Percentiles rank a stretch among this genome's conserved stretches.
phyloP scores from a whole-genome alignment of 805 yeast species.

The Candida krabiensis region DNA sequence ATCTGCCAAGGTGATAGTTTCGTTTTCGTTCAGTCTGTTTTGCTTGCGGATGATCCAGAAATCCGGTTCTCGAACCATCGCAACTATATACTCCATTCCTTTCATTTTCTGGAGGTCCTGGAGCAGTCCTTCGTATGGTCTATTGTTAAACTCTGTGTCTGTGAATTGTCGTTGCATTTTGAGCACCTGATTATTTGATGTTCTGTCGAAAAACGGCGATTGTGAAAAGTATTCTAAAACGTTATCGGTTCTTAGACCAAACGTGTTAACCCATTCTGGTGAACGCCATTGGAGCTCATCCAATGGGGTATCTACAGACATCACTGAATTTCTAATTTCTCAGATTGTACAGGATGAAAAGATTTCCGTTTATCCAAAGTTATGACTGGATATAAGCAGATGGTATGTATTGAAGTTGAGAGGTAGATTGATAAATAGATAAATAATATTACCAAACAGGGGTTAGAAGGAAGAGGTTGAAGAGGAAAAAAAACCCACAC shows the following conservation, averaged over 20 bases:
- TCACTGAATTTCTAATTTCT: conserved; percentile 2
- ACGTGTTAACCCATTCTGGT: conserved; percentile 94
- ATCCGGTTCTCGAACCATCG: conserved; percentile 80
- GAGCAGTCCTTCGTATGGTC: conserved; percentile 32
- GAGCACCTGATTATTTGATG: conserved; percentile 90
- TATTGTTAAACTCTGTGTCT: conserved; percentile 38
- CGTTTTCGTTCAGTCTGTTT: conserved; percentile 53
- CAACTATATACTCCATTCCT: conserved; percentile 83
- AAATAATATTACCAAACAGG: too few relatives aligned
- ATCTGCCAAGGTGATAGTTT: conserved; percentile 60
- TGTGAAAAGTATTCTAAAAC: conserved; percentile 91
- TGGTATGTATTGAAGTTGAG: too few relatives aligned
- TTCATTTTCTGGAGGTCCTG: conserved; percentile 69
- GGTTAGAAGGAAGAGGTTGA: too few relatives aligned
- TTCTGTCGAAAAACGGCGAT: conserved; percentile 92
- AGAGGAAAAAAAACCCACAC: too few relatives aligned
- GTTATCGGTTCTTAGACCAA: conserved; percentile 83
- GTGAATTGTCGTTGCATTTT: conserved; percentile 94
- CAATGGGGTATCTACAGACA: conserved; percentile 38
- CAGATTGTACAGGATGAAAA: too few relatives aligned
- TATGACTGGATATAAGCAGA: too few relatives aligned
- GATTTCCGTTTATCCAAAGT: too few relatives aligned
- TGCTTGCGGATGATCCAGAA: conserved; percentile 91
- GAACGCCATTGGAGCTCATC: conserved; percentile 97
- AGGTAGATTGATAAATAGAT: too few relatives aligned